Evolutionary conservation across 192 early-diverging fungal genomes (phyloP), one percentile per base, ranked within the genome.

Genomic region (Backusella luteola): DNA sequence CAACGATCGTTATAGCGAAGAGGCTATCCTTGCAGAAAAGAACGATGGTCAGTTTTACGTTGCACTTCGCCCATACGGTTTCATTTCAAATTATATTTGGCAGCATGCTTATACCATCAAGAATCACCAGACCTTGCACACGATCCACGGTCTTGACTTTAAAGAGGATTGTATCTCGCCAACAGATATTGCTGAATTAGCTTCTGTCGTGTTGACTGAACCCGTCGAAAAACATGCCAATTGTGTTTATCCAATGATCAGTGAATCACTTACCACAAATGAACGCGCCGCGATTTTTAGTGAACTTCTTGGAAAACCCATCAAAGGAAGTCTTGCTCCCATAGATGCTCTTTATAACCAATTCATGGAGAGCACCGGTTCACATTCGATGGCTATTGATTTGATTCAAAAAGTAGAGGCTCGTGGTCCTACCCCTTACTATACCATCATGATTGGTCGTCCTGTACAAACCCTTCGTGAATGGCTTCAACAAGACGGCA

Each of bases 211-310:
- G 1, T 32, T 32, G 32, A 3, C 32, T 32, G 32, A 32, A 32
- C 32, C 32, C 2, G 32, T 3, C 32, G 32, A 32, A 32, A 32
- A 32, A 32, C 32, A 32, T 3, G 2, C 2, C 9, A 59, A 73
- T 21, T n/a, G 34, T 63, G 76, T 69, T 32, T 77, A 77, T 32
- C 6, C 69, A 1, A 69, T 77, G 76, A 77, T 71, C 8, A 32
- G 69, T 8, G 69, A 77, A 14, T 21, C 23, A 2, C 19, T 77
- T 1, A 49, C 56, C 4, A 38, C 39, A 8, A 15, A 44, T 6
- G 69, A 70, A 0, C 76, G 76, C 23, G 76, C 76, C 17, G 38
- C 21, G 2, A 69, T 72, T 3, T 72, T 77, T 23, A 44, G 34
- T 29, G n/a, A 66, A 5, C 69, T 69, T n/a, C 67, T 77, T 9